Base-by-base conservation (phyloP, 2,329 filamentous ascomycete species). In the Colletotrichum sp. region DNA sequence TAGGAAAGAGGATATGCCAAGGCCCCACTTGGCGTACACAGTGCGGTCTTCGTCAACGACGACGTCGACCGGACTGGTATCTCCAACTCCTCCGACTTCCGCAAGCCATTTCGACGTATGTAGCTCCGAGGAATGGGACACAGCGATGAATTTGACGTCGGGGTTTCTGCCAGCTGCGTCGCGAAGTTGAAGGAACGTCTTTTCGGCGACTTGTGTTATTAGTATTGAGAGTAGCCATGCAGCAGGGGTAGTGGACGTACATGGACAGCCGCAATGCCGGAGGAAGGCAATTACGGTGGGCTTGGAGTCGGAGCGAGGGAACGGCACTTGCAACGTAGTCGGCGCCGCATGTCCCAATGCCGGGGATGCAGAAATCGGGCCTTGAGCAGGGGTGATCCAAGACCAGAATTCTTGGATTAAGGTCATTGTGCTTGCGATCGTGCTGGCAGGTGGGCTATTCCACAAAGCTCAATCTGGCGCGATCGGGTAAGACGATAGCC, bases 201-300 rank as follows among this genome's bases (percentile, higher is more conserved):
- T 94, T 81, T 94, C 93, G 16, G 93, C 92, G 82, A 94, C 93
- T 94, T n/a, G 3, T 13, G 4, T 5, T 26, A 8, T 30, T 4
- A 36, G 44, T 59, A 18, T 30, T 24, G n/a, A 6, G n/a, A 52
- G 44, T 8, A 1, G 26, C 7, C 4, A 15, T n/a, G 18, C 3
- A 15, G 15, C 4, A 36, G 9, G 16, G 26, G 15, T 49, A 6
- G n/a, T 32, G 44, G 12, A 83, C 89, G 81, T 89, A 94, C 93
- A 95, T 13, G 93, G 93, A 85, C 93, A 95, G 39, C 93, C 94
- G 81, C 93, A 95, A 82, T 95, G 93, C 39, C 94, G 88, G 8
- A 95, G 87, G 80, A 95, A 95, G 18, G 91, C 89, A 24, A 95
- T 84, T 2, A 95, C 81, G 0, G 89, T 90, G 1, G 92, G 91